phyloP scores from a whole-genome alignment of 2,329 filamentous ascomycete species.

The Aspergillus aculeatinus region DNA sequence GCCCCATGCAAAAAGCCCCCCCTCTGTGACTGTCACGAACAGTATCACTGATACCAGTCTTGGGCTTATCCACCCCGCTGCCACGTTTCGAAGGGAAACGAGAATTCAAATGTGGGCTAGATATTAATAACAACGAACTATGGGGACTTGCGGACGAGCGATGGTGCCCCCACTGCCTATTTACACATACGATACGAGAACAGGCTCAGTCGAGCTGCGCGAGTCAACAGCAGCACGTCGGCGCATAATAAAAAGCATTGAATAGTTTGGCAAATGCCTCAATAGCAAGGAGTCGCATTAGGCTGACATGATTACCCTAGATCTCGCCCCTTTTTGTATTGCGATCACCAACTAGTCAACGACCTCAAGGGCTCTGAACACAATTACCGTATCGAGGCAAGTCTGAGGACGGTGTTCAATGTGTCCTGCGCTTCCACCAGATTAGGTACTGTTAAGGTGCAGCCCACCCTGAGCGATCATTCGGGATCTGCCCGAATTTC shows the following conservation, averaged over 20 bases:
- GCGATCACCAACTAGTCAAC: not conserved
- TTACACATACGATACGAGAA: not conserved
- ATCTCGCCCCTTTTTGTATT: not conserved
- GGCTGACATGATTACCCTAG: not conserved
- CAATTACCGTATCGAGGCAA: not conserved
- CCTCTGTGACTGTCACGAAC: no score
- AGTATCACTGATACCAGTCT: not conserved
- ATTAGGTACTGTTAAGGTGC: not conserved
- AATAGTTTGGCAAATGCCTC: no score
- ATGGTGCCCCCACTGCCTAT: not conserved
- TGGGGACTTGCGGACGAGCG: not conserved
- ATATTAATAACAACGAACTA: conserved; percentile 1
- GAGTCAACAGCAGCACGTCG: not conserved
- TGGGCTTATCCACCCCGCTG: conserved; percentile 2
- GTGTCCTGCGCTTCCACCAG: not conserved
- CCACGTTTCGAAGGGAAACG: not conserved
- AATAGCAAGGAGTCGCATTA: not conserved
- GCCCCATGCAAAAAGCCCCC: not conserved
- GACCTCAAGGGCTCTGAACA: not conserved
- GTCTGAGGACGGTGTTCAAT: not conserved
- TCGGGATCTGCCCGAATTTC: not conserved
- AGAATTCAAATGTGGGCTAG: not conserved
- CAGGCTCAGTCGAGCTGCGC: not conserved
- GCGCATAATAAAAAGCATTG: not conserved
- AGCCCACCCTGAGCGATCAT: not conserved